phyloP scores from a whole-genome alignment of 2,329 filamentous ascomycete species.

The Orbilia blumenaviensis region DNA sequence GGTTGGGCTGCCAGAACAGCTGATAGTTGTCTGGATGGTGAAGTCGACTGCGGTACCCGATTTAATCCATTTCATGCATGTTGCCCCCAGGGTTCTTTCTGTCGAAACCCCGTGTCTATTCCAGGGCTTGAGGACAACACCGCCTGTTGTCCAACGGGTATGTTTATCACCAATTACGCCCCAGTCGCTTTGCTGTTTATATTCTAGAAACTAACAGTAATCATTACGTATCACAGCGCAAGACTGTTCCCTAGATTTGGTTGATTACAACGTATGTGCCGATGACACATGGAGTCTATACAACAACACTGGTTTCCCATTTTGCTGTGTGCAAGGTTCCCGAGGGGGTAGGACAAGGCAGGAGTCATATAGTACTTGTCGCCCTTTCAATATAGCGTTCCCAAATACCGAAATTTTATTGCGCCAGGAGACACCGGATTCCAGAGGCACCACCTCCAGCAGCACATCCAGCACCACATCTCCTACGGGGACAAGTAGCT shows the following conservation, averaged over 20 bases:
- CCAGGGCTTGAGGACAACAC: constrained; percentile 30
- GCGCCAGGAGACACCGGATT: constrained; percentile 13
- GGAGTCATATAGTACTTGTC: constrained; percentile 10
- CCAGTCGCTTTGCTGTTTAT: background rate
- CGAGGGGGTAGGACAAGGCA: background rate
- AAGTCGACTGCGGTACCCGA: constrained; percentile 16
- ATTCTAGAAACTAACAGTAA: background rate
- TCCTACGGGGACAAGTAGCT: no score
- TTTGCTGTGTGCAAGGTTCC: constrained; percentile 14
- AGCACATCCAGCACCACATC: background rate
- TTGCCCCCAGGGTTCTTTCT: constrained; percentile 29
- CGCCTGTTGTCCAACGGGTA: constrained; percentile 36
- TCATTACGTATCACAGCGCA: background rate
- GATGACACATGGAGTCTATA: constrained; percentile 27
- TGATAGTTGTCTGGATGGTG: background rate
- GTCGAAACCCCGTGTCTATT: constrained; percentile 12
- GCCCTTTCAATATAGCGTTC: background rate
- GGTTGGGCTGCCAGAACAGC: constrained; percentile 26
- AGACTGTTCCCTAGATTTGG: constrained; percentile 25
- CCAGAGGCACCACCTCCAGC: background rate
- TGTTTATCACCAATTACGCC: background rate
- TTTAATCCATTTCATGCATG: constrained; percentile 13
- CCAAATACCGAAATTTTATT: constrained; percentile 10
- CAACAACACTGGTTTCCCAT: constrained; percentile 34
- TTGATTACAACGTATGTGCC: constrained; percentile 15